phyloP scores from a whole-genome alignment of 169 alveolate species.

The Plasmodium coatneyi region DNA sequence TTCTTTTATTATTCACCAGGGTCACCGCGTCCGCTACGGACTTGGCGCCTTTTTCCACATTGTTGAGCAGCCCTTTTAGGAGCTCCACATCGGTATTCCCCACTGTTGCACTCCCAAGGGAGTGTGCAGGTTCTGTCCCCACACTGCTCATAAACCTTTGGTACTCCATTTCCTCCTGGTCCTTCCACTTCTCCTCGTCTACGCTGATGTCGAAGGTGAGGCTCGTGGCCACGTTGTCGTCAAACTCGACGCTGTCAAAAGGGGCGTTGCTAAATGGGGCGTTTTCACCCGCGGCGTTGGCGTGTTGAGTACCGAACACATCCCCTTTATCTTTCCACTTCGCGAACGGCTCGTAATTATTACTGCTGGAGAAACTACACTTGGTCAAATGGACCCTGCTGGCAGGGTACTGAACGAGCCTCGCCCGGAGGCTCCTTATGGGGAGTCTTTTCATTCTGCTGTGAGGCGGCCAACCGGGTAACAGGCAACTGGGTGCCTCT shows the following conservation, averaged over 20 bases:
- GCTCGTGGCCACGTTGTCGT: conserved; percentile 11
- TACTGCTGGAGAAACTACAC: neutral
- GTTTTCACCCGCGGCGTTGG: conserved; percentile 18
- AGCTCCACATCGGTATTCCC: neutral
- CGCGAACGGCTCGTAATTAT: neutral
- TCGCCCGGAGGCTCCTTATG: conserved; percentile 1
- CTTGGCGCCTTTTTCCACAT: neutral
- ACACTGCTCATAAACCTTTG: conserved; percentile 14
- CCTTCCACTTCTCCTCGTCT: conserved; percentile 49
- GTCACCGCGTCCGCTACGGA: neutral
- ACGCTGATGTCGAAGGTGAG: conserved; percentile 45
- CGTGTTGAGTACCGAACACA: neutral
- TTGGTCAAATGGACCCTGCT: neutral
- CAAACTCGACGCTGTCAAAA: conserved; percentile 24
- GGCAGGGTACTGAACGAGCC: neutral
- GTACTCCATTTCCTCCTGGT: conserved; percentile 55
- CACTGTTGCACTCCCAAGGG: neutral
- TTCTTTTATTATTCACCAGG: neutral
- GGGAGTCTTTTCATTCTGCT: conserved; percentile 28
- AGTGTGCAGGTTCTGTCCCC: neutral
- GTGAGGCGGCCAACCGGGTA: neutral
- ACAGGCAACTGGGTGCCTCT: neutral
- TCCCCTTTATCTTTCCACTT: neutral
- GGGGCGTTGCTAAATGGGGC: conserved; percentile 13
- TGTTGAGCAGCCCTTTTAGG: neutral